These are phyloP conservation scores for Guillardia theta DNA, from an alignment of 78 protist genomes.

Conservation along the genomic window DNA sequence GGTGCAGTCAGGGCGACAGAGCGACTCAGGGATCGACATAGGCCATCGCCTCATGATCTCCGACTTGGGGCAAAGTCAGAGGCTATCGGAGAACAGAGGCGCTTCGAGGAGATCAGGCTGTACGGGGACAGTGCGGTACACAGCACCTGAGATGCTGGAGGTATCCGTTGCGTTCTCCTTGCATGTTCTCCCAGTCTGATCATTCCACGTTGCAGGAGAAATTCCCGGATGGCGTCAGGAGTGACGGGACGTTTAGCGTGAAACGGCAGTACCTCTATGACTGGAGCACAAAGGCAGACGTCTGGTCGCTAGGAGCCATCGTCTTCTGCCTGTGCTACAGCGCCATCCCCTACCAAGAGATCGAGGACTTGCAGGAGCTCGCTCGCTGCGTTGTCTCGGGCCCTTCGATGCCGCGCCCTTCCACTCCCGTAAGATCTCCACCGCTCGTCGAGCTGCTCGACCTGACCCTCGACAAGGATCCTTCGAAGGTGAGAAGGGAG, in stretches of 20 bases:
- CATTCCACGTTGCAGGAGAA: background rate
- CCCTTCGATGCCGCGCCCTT: too few species aligned
- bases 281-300: conserved; percentile 3
- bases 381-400: too few species aligned
- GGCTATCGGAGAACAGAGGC: background rate
- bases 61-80: background rate
- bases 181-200: too few species aligned
- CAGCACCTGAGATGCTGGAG: conserved; percentile 35
- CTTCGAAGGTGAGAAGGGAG: too few species aligned
- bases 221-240: background rate
- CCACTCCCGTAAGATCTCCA: too few species aligned
- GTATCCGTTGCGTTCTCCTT: background rate
- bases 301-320: background rate
- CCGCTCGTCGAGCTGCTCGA: too few species aligned
- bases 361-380: background rate
- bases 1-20: background rate
- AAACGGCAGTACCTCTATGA: background rate
- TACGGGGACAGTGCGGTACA: conserved; percentile 32
- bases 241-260: background rate
- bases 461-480: too few species aligned
- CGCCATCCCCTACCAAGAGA: background rate
- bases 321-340: background rate
- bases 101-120: background rate
- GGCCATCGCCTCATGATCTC: background rate
- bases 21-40: background rate